phyloP scores from a whole-genome alignment of 2,329 filamentous ascomycete species.

The Penicillium sp. region DNA sequence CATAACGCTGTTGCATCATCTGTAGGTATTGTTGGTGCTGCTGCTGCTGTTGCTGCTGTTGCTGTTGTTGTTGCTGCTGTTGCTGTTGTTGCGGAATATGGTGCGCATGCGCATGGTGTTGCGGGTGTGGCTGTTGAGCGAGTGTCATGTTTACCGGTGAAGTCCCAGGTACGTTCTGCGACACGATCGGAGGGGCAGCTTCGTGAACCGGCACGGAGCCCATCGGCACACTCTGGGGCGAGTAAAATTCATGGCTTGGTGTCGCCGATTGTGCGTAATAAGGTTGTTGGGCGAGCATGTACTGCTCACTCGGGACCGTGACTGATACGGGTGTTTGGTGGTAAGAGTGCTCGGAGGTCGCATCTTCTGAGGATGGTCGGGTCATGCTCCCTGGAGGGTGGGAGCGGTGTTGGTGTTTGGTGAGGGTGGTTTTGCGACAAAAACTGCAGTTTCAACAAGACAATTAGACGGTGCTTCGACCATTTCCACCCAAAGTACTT shows the following conservation, averaged over 20 bases:
- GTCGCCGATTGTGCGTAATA: slow-evolving; percentile 37
- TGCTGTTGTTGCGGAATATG: slow-evolving; percentile 27
- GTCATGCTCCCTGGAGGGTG: slow-evolving; percentile 37
- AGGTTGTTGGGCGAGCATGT: slow-evolving; percentile 38
- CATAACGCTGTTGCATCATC: slow-evolving; percentile 36
- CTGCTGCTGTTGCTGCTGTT: slow-evolving; percentile 30
- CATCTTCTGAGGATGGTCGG: slow-evolving; percentile 39
- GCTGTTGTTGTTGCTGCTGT: slow-evolving; percentile 26
- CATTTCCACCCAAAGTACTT: slow-evolving; percentile 6
- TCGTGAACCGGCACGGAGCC: slow-evolving; percentile 34
- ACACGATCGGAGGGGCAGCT: slow-evolving; percentile 29
- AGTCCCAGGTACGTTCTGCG: slow-evolving; percentile 33
- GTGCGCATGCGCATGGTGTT: slow-evolving; percentile 28
- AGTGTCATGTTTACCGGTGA: slow-evolving; percentile 32
- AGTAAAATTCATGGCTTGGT: slow-evolving; percentile 40
- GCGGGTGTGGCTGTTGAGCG: slow-evolving; percentile 27
- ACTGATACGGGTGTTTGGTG: slow-evolving; percentile 28
- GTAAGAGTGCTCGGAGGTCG: slow-evolving; percentile 40
- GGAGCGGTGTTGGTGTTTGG: slow-evolving; percentile 43
- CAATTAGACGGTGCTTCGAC: slow-evolving; percentile 2
- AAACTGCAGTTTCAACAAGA: slow-evolving; percentile 29
- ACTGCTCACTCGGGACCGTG: slow-evolving; percentile 36
- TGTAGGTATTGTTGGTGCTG: slow-evolving; percentile 28
- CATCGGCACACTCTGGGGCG: slow-evolving; percentile 35
- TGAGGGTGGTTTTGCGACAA: slow-evolving; percentile 44